Percentiles rank a stretch among this genome's conserved stretches.
Evolutionary conservation across 108 stramenopile genomes (phyloP).

Genomic region (Nitzschia palea): DNA sequence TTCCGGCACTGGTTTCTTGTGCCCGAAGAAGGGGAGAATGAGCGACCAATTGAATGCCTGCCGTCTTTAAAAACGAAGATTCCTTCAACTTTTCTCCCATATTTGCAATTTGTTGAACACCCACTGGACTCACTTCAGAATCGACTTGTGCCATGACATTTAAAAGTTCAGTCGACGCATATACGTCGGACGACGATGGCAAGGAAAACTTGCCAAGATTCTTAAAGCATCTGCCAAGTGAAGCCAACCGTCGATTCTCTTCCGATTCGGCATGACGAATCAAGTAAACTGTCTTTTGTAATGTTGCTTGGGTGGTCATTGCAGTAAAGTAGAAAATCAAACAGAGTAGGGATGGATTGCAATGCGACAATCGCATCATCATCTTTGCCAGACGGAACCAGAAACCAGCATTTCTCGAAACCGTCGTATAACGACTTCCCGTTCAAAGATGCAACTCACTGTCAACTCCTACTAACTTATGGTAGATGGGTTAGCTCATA

Average conservation of each 20-base stretch:
- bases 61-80: conserved; percentile 40
- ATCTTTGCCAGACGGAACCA: too few species aligned
- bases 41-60: conserved; percentile 48
- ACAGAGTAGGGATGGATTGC: too few species aligned
- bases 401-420: too few species aligned
- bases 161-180: conserved; percentile 42
- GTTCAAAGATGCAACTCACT: too few species aligned
- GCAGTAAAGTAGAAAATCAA: too few species aligned
- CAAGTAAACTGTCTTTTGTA: conserved; percentile 54
- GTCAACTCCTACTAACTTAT: too few species aligned
- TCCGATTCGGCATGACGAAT: conserved; percentile 80
- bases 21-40: conserved; percentile 69
- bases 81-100: conserved; percentile 40
- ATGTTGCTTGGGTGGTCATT: too few species aligned
- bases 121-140: conserved; percentile 52
- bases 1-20: conserved; percentile 56
- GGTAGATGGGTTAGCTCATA: too few species aligned
- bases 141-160: conserved; percentile 63
- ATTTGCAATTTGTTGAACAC: conserved; percentile 49
- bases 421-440: too few species aligned
- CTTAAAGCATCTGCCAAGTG: conserved; percentile 30
- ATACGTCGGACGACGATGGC: conserved; percentile 40
- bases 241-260: conserved; percentile 60
- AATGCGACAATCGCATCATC: too few species aligned
- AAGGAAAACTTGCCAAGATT: conserved; percentile 35